Evolutionary conservation across 352 stramenopile genomes (phyloP).

Genomic region (Phytophthora hibernalis): DNA sequence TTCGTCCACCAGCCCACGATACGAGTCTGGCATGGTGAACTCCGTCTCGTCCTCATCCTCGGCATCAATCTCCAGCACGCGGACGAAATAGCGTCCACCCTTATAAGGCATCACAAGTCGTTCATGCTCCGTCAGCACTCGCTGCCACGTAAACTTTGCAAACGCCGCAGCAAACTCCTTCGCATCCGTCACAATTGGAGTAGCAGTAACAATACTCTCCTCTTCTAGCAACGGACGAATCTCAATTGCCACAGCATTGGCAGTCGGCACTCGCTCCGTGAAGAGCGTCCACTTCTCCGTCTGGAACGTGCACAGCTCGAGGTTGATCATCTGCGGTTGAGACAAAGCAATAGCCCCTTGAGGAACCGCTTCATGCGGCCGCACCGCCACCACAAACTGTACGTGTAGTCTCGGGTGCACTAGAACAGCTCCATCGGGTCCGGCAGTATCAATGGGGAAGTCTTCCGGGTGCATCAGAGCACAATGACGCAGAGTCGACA

Average conservation of each 20-base stretch:
- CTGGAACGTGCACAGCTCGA: conserved; percentile 82
- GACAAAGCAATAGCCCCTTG: conserved; percentile 67
- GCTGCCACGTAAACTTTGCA: conserved; percentile 57
- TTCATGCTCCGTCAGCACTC: conserved; percentile 84
- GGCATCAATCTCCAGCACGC: conserved; percentile 74
- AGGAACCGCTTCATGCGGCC: conserved; percentile 45
- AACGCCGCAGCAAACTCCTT: conserved; percentile 63
- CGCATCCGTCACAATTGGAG: conserved; percentile 52
- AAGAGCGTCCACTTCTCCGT: conserved; percentile 82
- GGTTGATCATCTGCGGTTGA: conserved; percentile 75
- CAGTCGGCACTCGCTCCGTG: conserved; percentile 49
- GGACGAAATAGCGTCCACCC: conserved; percentile 72
- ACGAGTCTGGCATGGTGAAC: conserved; percentile 87
- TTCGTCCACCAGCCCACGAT: conserved; percentile 70
- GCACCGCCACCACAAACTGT: conserved; percentile 77
- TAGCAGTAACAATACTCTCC: conserved; percentile 7
- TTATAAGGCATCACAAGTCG: conserved; percentile 64
- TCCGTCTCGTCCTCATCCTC: conserved; percentile 80
- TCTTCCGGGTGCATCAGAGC: conserved; percentile 69
- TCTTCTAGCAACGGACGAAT: conserved; percentile 60
- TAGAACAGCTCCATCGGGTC: conserved; percentile 37
- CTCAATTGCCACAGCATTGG: conserved; percentile 67
- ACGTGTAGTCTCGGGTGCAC: conserved; percentile 74
- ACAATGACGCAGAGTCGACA: conserved; percentile 49
- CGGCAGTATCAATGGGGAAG: conserved; percentile 44